Evolutionary conservation across 768 basidiomycete genomes (phyloP), one percentile per base, ranked within the genome.

Genomic region (Kwoniella europaea): DNA sequence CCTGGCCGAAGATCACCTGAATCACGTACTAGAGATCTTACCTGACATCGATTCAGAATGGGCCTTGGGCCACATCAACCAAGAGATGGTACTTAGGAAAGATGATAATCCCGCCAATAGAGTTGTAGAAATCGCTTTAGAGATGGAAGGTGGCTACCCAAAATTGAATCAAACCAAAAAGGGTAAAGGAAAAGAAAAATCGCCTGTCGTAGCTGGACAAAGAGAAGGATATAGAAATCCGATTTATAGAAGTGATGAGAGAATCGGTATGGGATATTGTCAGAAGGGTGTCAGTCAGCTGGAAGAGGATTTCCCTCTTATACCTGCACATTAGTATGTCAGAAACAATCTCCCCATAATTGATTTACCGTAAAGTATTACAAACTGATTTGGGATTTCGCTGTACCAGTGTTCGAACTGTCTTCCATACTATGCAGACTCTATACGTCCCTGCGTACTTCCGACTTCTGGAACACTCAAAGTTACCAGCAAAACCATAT

Each of bases 391-490:
- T 22, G 86, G 88, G 70, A 87, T 92, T 4, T 85, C 86, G 76
- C 27, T 27, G 15, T 13, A 24, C 27, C 0, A 86, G 89, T 75
- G 84, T 92, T 50, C 87, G 88, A 24, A 74, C 77, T n/a, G 81
- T 76, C 10, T 84, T 91, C 6, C 46, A 67, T 2, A 54, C 62
- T 0, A 74, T 87, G 65, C 84, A 86, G 10, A 74, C 73, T 0
- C 86, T 91, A 41, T 94, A 92, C 75, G 91, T 89, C 0, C 91
- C 92, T 0, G 86, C 91, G 0, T 88, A 89, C 77, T 79, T 91
- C 35, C 81, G 82, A 15, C 85, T 93, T 10, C 75, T 75, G 0
- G 85, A 86, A 57, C 84, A 87, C 16, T 61, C 68, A 68, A 82
- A 84, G 35, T 77, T 75, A 67, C 81, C 71, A 22, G 44, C 62